Evolutionary conservation across 257 asterid genomes (phyloP).

Genomic region (Salvia hispanica): DNA sequence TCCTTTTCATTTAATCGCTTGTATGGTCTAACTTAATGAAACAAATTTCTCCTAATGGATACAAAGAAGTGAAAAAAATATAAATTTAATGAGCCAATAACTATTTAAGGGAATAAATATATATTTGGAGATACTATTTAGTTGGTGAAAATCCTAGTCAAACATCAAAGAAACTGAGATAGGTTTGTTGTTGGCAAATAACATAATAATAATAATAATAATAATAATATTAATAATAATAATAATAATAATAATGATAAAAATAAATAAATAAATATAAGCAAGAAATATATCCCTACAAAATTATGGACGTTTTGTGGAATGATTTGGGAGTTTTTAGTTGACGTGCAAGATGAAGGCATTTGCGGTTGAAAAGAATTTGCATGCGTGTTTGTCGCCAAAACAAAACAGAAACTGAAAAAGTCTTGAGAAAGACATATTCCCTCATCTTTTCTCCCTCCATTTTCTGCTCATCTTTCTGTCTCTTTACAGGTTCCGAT

Average conservation of each 20-base stretch:
- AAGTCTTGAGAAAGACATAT: constrained; percentile 28
- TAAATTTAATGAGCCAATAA: too few relatives aligned
- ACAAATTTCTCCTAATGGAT: too few relatives aligned
- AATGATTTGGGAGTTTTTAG: constrained; percentile 8
- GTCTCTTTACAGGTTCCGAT: constrained; percentile 36
- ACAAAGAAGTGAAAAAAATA: too few relatives aligned
- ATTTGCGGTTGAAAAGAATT: constrained; percentile 37
- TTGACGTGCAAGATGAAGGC: constrained; percentile 48
- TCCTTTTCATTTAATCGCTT: too few relatives aligned
- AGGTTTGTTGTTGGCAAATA: not conserved
- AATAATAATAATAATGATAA: too few relatives aligned
- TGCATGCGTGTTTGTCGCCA: constrained; percentile 48
- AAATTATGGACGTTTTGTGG: not conserved
- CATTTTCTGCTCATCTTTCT: constrained; percentile 33
- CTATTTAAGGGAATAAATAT: too few relatives aligned
- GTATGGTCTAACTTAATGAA: too few relatives aligned
- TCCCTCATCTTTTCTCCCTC: constrained; percentile 35
- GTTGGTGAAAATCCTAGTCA: too few relatives aligned
- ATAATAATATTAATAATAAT: not conserved
- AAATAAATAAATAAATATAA: too few relatives aligned
- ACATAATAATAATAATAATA: not conserved
- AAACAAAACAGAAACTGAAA: constrained; percentile 23
- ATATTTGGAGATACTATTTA: too few relatives aligned
- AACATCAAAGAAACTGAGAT: not conserved
- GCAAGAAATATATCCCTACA: not conserved